Base-by-base conservation (phyloP, 805 yeast genomes). In the Saturnispora galanensis region DNA sequence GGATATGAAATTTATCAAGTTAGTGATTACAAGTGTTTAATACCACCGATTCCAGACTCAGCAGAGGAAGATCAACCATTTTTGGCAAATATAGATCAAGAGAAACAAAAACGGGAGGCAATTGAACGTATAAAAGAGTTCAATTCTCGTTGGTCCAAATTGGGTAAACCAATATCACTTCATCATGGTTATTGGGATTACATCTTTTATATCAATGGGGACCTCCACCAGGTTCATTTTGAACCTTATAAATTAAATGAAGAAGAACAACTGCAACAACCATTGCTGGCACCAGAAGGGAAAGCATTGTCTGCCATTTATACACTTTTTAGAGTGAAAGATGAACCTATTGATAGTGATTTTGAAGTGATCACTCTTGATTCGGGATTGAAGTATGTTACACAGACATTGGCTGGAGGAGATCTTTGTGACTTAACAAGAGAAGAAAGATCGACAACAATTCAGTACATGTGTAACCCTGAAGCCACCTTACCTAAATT, bases 361-460 rank as follows among this genome's bases (percentile, higher is more conserved):
- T 63, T 62, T 48, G 57, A 54, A 32, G 31, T 64, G 21, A 43
- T 52, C 3, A 49, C 45, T 10, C 28, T 44, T 1, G 42, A 35
- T 3, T 59, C 57, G 33, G 65, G 64, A 1, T 47, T 56, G 3
- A 48, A 51, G n/a, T 58, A 51, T 42, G 50, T 63, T 5, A 49
- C 61, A 10, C 67, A 62, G 31, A 47, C 48, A 12, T 47, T 60
- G 2, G 48, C 51, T 5, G 55, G 56, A 36, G 69, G 69, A 5
- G 50, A 56, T 2, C 46, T 53, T 2, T 65, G 69, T 52, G 69
- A 65, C 45, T 40, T 63, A 30, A 65, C 67, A 3, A 56, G 57
- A 2, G 45, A 45, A n/a, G 58, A 56, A 17, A 47, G 69, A 38
- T 38, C 52, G 4, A 52, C 59, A 2, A 50, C 50, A 1, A 50